Conservation (phyloP, 202 grass and related monocot genomes). For the Panicum virgatum region DNA sequence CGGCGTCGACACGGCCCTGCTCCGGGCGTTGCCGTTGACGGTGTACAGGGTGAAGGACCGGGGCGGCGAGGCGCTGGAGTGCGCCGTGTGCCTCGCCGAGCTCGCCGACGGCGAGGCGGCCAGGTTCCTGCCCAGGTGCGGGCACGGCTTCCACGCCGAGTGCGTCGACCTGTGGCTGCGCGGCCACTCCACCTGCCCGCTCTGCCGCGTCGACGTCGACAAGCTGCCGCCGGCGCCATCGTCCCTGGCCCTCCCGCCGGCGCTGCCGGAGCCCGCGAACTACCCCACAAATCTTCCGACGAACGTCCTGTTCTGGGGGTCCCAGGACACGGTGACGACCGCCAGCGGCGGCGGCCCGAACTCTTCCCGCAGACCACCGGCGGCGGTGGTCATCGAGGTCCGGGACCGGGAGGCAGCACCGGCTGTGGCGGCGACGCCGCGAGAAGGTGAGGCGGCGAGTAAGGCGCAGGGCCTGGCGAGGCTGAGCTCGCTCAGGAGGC, state of each 20-base stretch:
- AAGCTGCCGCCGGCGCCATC: not conserved
- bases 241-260: constrained; percentile 11
- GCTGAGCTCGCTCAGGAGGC: constrained; percentile 41
- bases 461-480: constrained; percentile 1
- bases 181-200: constrained; percentile 56
- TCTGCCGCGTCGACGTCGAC: constrained; percentile 47
- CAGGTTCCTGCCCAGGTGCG: constrained; percentile 50
- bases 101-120: constrained; percentile 48
- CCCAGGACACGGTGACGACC: constrained; percentile 1
- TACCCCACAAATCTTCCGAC: constrained; percentile 11
- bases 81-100: constrained; percentile 55
- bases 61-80: constrained; percentile 36
- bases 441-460: not conserved
- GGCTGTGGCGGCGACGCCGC: not conserved
- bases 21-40: constrained; percentile 39
- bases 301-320: constrained; percentile 47
- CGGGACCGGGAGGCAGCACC: not conserved
- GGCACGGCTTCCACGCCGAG: constrained; percentile 58
- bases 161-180: constrained; percentile 66
- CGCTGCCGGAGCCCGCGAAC: constrained; percentile 32
- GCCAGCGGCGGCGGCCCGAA: not conserved
- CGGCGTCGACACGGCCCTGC: constrained; percentile 10
- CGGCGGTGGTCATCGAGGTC: constrained; percentile 27
- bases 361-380: not conserved
- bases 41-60: constrained; percentile 23